These are phyloP conservation scores for Penicillium hesseltinei DNA, from an alignment of 2,329 filamentous ascomycete genomes.

Conservation along the genomic window DNA sequence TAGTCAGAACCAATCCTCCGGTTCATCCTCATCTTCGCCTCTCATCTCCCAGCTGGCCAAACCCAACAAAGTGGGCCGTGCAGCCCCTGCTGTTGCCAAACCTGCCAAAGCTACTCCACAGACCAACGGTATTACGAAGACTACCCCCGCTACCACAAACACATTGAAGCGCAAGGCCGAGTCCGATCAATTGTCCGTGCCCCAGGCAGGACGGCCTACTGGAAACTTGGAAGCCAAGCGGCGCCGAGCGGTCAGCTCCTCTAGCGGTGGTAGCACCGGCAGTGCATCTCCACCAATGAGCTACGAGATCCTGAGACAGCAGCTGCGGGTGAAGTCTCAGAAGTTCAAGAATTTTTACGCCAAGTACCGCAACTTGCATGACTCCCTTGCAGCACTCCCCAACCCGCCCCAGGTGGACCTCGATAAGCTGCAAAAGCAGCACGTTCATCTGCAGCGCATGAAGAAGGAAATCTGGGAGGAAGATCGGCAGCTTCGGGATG, in stretches of 20 bases:
- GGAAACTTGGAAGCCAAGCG: constrained; percentile 45
- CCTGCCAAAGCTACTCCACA: constrained; percentile 11
- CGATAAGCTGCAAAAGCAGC: constrained; percentile 54
- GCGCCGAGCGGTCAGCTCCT: constrained; percentile 37
- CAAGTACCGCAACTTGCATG: constrained; percentile 57
- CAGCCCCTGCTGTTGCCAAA: constrained; percentile 22
- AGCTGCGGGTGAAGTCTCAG: constrained; percentile 42
- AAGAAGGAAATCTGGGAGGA: constrained; percentile 57
- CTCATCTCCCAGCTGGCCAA: constrained; percentile 41
- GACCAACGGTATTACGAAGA: constrained; percentile 31
- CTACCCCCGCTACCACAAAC: constrained; percentile 23
- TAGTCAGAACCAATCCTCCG: constrained; percentile 44
- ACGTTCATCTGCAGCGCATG: constrained; percentile 54
- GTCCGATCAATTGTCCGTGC: constrained; percentile 27
- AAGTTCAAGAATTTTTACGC: constrained; percentile 59
- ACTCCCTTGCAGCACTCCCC: constrained; percentile 40
- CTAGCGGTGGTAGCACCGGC: constrained; percentile 43
- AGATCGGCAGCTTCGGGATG: constrained; percentile 36
- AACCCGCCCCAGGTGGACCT: constrained; percentile 52
- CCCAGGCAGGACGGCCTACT: constrained; percentile 30
- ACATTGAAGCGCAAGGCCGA: constrained; percentile 45
- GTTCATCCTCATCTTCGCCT: constrained; percentile 47
- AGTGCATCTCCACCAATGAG: constrained; percentile 42
- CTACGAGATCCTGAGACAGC: constrained; percentile 37
- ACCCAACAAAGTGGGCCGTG: constrained; percentile 23